Conservation (phyloP, 1,284 basidiomycete species). For the Tremellales sp. region DNA sequence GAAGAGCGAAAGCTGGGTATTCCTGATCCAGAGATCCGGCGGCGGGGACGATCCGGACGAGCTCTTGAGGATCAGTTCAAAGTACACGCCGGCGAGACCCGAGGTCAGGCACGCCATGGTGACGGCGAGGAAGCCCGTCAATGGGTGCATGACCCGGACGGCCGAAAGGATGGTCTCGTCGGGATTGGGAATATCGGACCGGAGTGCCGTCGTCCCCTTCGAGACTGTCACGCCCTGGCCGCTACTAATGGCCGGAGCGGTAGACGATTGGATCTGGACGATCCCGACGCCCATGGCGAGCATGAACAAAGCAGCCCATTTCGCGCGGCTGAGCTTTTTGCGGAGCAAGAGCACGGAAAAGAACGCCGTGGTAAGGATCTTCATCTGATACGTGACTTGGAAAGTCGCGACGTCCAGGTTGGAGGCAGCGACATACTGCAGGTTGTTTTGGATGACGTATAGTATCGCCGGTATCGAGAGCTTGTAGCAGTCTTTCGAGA, state of each 20-base stretch:
- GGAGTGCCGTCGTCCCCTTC: constrained; percentile 14
- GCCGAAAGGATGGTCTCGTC: constrained; percentile 5
- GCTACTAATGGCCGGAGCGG: constrained; percentile 11
- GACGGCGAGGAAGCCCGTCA: constrained; percentile 80
- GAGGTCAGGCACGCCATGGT: constrained; percentile 90
- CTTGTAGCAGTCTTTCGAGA: constrained; percentile 91
- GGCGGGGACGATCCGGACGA: constrained; percentile 48
- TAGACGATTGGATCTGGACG: constrained; percentile 72
- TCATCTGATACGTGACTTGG: constrained; percentile 87
- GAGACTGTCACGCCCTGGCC: neutral
- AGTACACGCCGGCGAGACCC: constrained; percentile 96
- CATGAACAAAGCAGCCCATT: constrained; percentile 80
- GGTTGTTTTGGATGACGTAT: constrained; percentile 93
- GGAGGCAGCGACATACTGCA: constrained; percentile 89
- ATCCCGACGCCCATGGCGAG: constrained; percentile 88
- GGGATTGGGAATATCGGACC: constrained; percentile 13
- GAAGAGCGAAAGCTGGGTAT: constrained; percentile 92
- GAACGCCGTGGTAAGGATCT: constrained; percentile 92
- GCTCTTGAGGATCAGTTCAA: constrained; percentile 93
- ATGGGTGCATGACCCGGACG: constrained; percentile 59
- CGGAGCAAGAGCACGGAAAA: constrained; percentile 89
- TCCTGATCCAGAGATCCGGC: constrained; percentile 87
- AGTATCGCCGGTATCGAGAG: constrained; percentile 92
- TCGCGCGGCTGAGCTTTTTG: constrained; percentile 65
- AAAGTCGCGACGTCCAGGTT: constrained; percentile 94